These are phyloP conservation scores for Calonectria ilicicola DNA, from an alignment of 2,329 filamentous ascomycete species.

Conservation along the genomic window DNA sequence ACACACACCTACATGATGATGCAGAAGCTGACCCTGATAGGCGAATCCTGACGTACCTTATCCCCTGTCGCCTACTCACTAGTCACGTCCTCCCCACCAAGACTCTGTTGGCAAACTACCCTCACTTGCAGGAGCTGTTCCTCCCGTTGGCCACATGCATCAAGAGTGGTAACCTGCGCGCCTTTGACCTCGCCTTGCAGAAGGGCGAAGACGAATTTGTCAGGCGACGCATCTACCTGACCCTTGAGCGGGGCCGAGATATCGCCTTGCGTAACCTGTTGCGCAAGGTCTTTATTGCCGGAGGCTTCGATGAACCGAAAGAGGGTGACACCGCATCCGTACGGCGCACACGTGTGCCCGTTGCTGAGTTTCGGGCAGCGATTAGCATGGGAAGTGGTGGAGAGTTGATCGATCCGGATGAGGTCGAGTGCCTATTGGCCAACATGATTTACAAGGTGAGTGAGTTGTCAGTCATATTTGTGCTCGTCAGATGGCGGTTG, in stretches of 20 bases:
- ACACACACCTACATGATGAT: neutral
- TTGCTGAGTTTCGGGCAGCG: conserved; percentile 87
- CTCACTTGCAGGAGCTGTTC: conserved; percentile 82
- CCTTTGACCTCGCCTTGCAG: conserved; percentile 85
- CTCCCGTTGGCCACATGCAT: conserved; percentile 83
- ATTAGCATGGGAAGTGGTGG: conserved; percentile 78
- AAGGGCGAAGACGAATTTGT: conserved; percentile 93
- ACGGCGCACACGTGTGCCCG: conserved; percentile 81
- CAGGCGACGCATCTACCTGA: conserved; percentile 92
- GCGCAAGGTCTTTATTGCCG: conserved; percentile 88
- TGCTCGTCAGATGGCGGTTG: conserved; percentile 19
- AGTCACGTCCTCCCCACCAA: conserved; percentile 84
- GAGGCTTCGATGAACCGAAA: conserved; percentile 83
- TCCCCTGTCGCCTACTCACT: conserved; percentile 92
- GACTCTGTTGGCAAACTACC: conserved; percentile 78
- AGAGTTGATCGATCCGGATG: conserved; percentile 82
- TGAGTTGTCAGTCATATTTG: conserved; percentile 53
- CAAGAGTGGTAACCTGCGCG: conserved; percentile 82
- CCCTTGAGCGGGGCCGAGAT: conserved; percentile 90
- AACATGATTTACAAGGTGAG: conserved; percentile 99
- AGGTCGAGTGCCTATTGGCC: conserved; percentile 93
- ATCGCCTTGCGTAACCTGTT: conserved; percentile 92
- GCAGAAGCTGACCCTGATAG: conserved; percentile 57
- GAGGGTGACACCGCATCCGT: conserved; percentile 73
- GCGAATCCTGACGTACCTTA: conserved; percentile 92